Evolutionary conservation across 768 basidiomycete species (phyloP).

Genomic region (Tricholomella constricta): DNA sequence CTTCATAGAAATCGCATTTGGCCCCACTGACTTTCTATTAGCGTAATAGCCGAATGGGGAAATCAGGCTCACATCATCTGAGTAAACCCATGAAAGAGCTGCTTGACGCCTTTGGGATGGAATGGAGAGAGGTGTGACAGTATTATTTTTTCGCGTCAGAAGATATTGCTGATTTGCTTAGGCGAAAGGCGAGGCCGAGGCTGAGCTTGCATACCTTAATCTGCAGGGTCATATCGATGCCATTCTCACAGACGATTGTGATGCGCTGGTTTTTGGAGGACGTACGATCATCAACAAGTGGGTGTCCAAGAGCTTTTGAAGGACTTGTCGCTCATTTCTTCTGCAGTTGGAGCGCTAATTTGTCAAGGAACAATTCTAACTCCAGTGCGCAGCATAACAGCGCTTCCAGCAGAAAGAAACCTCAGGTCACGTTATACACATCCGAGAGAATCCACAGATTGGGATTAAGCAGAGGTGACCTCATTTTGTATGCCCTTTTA

Average conservation of each 20-base stretch:
- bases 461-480: slow-evolving; percentile 60
- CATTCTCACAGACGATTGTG: slow-evolving; percentile 51
- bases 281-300: slow-evolving; percentile 42
- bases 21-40: neutral
- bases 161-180: slow-evolving; percentile 3
- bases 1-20: slow-evolving; percentile 18
- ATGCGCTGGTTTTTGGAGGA: slow-evolving; percentile 50
- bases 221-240: slow-evolving; percentile 44
- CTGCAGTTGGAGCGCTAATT: slow-evolving; percentile 53
- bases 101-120: slow-evolving; percentile 59
- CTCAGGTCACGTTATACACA: slow-evolving; percentile 12
- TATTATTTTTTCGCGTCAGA: slow-evolving; percentile 17
- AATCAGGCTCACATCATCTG: slow-evolving; percentile 44
- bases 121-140: slow-evolving; percentile 53
- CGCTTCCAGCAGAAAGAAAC: slow-evolving; percentile 42
- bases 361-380: slow-evolving; percentile 20
- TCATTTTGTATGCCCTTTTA: slow-evolving; percentile 67
- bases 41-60: slow-evolving; percentile 38
- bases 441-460: slow-evolving; percentile 35
- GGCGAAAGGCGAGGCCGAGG: slow-evolving; percentile 62
- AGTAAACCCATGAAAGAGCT: slow-evolving; percentile 53
- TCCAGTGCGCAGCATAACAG: slow-evolving; percentile 36
- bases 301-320: neutral
- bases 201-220: slow-evolving; percentile 51
- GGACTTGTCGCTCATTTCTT: neutral